phyloP scores from a whole-genome alignment of 1,284 basidiomycete genomes.

The Ustilago esculenta region DNA sequence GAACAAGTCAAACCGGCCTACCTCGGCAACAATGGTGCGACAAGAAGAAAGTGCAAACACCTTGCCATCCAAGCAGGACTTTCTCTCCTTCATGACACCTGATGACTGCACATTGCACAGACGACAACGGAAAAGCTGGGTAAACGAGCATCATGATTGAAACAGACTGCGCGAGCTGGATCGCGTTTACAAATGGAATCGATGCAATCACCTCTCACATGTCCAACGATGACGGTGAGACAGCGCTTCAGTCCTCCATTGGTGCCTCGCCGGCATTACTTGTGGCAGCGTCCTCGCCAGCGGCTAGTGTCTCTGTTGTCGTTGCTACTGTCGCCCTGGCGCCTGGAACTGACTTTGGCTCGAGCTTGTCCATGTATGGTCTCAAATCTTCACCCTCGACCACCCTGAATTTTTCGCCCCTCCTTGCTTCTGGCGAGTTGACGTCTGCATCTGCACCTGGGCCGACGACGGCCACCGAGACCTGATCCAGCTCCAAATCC shows the following conservation, averaged over 20 bases:
- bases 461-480: slow-evolving; percentile 62
- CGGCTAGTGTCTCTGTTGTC: neutral
- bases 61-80: too few species aligned
- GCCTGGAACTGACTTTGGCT: slow-evolving; percentile 39
- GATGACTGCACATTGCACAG: too few species aligned
- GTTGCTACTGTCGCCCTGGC: slow-evolving; percentile 14
- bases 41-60: too few species aligned
- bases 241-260: slow-evolving; percentile 51
- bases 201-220: neutral
- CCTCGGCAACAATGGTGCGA: too few species aligned
- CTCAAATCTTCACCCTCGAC: slow-evolving; percentile 61
- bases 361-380: slow-evolving; percentile 55
- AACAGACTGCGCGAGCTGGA: too few species aligned
- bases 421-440: slow-evolving; percentile 44
- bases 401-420: slow-evolving; percentile 61
- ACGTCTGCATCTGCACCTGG: slow-evolving; percentile 63
- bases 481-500: slow-evolving; percentile 61
- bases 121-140: too few species aligned
- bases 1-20: too few species aligned
- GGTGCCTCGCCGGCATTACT: slow-evolving; percentile 35
- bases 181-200: neutral
- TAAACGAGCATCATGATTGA: neutral
- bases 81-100: too few species aligned
- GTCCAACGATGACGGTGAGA: too few species aligned
- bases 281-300: neutral